Percentiles rank a stretch among this genome's conserved stretches.
phyloP scores from a whole-genome alignment of 2,329 filamentous ascomycete species.

The Ophiocordyceps camponoti-saundersi region DNA sequence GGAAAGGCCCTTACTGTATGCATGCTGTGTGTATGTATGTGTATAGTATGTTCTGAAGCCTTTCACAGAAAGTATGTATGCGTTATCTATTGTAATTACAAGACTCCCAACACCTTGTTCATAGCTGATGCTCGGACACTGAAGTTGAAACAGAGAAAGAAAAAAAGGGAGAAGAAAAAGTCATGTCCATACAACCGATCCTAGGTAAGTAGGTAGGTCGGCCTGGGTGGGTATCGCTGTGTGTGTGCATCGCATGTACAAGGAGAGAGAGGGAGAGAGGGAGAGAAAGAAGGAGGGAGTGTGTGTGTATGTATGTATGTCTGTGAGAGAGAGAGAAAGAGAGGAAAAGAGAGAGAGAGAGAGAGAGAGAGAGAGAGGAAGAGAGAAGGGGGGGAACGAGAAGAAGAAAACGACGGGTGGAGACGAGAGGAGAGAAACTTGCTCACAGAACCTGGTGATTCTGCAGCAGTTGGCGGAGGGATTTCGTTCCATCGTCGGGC shows the following conservation, averaged over 20 bases:
- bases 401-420: not conserved
- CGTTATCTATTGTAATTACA: too few species aligned
- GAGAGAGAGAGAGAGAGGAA: too few species aligned
- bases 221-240: not conserved
- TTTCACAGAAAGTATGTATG: too few species aligned
- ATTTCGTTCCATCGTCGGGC: constrained; percentile 43
- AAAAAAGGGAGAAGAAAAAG: not conserved
- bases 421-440: too few species aligned
- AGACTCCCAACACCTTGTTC: not conserved
- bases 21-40: too few species aligned
- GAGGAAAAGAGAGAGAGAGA: constrained; percentile 2
- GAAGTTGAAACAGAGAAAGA: not conserved
- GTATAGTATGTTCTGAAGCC: too few species aligned
- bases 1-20: too few species aligned
- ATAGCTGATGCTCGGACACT: not conserved
- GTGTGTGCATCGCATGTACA: not conserved
- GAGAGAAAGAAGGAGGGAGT: too few species aligned
- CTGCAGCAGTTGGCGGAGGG: constrained; percentile 33
- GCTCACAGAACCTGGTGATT: constrained; percentile 33
- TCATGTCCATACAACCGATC: not conserved
- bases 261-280: not conserved
- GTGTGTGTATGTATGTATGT: too few species aligned
- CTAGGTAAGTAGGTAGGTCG: too few species aligned
- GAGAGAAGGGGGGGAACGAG: too few species aligned
- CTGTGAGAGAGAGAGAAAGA: too few species aligned